Evolutionary conservation across 208 protist genomes (phyloP).

Genomic region (Trypanosoma melophagium): DNA sequence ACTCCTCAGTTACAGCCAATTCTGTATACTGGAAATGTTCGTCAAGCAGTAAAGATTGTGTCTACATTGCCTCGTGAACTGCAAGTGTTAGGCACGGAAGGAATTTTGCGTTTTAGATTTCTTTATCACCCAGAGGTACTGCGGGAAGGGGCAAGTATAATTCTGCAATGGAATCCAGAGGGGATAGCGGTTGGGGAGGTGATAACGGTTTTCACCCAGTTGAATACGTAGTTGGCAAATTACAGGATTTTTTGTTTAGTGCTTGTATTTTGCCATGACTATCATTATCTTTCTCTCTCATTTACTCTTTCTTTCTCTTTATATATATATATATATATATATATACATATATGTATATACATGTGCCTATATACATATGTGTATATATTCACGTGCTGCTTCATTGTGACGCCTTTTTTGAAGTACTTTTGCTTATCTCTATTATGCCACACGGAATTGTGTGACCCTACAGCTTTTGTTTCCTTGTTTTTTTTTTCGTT

Average conservation of each 20-base stretch:
- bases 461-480: no score
- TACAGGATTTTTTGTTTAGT: neutral
- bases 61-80: conserved; percentile 1
- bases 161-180: conserved; percentile 76
- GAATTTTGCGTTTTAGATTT: conserved; percentile 48
- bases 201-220: conserved; percentile 14
- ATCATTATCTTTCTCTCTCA: neutral
- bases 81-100: conserved; percentile 5
- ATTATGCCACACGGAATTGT: no score
- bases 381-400: neutral
- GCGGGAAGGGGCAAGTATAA: conserved; percentile 39
- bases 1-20: conserved; percentile 65
- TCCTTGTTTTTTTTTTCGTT: conserved; percentile 11
- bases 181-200: conserved; percentile 68
- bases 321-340: no score
- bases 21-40: conserved; percentile 52
- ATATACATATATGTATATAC: conserved; percentile 24
- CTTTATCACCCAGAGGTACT: conserved; percentile 83
- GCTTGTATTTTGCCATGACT: neutral
- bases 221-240: neutral
- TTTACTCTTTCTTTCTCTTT: no score
- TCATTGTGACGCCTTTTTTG: neutral
- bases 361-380: conserved; percentile 16
- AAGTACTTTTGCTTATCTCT: neutral
- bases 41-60: conserved; percentile 63